phyloP scores from a whole-genome alignment of 495 filamentous ascomycete genomes.

The Oleoguttula mirabilis region DNA sequence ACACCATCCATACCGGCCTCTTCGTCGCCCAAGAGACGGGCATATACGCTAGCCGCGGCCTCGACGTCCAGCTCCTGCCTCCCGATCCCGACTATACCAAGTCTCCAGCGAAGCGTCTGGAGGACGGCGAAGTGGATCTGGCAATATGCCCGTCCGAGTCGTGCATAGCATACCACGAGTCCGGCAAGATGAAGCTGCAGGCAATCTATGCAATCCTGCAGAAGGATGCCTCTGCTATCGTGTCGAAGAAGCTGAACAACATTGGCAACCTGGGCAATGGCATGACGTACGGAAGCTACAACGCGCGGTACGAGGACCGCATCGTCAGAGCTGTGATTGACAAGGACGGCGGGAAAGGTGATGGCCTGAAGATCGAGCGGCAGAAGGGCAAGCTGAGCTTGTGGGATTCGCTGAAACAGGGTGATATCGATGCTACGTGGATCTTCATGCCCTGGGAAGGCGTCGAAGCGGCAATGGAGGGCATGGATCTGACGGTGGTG shows the following conservation, averaged over 20 bases:
- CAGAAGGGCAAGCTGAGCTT: slow-evolving; percentile 17
- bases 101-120: slow-evolving; percentile 14
- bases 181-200: slow-evolving; percentile 12
- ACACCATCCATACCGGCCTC: slow-evolving; percentile 20
- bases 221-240: slow-evolving; percentile 13
- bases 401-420: slow-evolving; percentile 12
- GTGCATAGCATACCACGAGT: slow-evolving; percentile 17
- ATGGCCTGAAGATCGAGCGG: slow-evolving; percentile 11
- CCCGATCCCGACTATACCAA: slow-evolving; percentile 15
- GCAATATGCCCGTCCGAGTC: slow-evolving; percentile 18
- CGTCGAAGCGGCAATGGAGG: slow-evolving; percentile 14
- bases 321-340: slow-evolving; percentile 18
- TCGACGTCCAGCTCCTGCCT: slow-evolving; percentile 13
- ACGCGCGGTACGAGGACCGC: slow-evolving; percentile 17
- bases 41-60: slow-evolving; percentile 8
- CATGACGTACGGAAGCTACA: slow-evolving; percentile 15
- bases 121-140: slow-evolving; percentile 16
- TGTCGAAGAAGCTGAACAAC: slow-evolving; percentile 3
- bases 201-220: slow-evolving; percentile 20
- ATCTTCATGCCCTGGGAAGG: slow-evolving; percentile 22
- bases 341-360: slow-evolving; percentile 11
- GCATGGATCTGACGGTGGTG: slow-evolving; percentile 5
- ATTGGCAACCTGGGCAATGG: slow-evolving; percentile 10
- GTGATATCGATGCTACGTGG: slow-evolving; percentile 18
- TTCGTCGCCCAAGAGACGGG: slow-evolving; percentile 7